Evolutionary conservation across 331 rosid genomes (phyloP), one percentile per base, ranked within the genome.

Genomic region (Quercus lobata): DNA sequence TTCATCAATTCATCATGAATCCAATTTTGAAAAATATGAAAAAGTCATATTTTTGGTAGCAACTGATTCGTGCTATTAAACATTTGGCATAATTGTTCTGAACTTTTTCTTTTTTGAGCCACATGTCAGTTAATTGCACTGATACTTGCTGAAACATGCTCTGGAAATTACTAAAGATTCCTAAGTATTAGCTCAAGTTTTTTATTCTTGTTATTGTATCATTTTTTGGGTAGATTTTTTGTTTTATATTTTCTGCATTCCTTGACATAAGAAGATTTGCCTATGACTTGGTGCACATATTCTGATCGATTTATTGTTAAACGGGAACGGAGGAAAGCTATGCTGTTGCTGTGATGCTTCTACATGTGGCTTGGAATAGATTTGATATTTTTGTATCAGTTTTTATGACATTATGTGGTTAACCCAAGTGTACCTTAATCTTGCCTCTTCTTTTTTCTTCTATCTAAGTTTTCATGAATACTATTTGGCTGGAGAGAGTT

Each of bases 271-370:
- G 69, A 75, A 91, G 98, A 69, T 95, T 93, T 77, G 97, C 99
- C 44, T 91, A 95, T 79, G 99, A 95, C 86, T 88, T 95, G 72
- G 97, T 89, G 86, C 98, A 93, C 76, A 93, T 95, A 85, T 95
- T 95, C 82, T 91, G 97, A 91, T 76, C 62, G 76, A 72, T 46
- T 30, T 53, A 70, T 24, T 52, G 82, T 82, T n/a, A 34, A 18
- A 52, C 73, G 72, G 63, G 41, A 66, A 71, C 68, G 29, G 71
- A 60, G 80, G 80, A 34, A 24, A 71, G 79, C 79, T 54, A 66
- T 24, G 52, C 22, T 78, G 86, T 66, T 61, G 77, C 74, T 34
- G 25, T 75, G 77, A 16, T 80, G 77, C 63, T 54, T 69, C 65
- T 80, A 34, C 79, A 21, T 18, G 29, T 29, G 57, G 41, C 74